Evolutionary conservation across 1,139 yeast genomes (phyloP).

Genomic region (Candida sojae): DNA sequence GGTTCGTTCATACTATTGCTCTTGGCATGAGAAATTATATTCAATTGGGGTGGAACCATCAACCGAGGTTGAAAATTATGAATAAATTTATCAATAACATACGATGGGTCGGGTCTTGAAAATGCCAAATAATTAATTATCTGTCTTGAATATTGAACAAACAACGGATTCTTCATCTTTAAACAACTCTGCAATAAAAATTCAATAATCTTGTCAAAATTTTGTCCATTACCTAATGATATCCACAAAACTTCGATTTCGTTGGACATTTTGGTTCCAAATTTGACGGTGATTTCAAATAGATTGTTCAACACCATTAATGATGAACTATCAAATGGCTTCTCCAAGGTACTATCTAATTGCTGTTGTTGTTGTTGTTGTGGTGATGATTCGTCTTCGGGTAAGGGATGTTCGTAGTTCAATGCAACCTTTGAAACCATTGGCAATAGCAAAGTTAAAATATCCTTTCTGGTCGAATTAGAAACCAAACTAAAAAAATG

Average conservation of each 20-base stretch:
- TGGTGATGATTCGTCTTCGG: slow-evolving; percentile 1
- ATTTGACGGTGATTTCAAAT: slow-evolving; percentile 81
- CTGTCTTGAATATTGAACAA: slow-evolving; percentile 80
- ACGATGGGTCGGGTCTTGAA: slow-evolving; percentile 57
- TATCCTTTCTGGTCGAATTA: slow-evolving; percentile 62
- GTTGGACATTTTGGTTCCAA: slow-evolving; percentile 70
- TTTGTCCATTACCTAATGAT: slow-evolving; percentile 73
- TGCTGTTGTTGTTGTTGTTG: background rate
- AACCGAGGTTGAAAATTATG: slow-evolving; percentile 75
- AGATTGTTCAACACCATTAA: slow-evolving; percentile 80
- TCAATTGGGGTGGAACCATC: slow-evolving; percentile 74
- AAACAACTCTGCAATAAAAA: slow-evolving; percentile 71
- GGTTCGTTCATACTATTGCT: slow-evolving; percentile 7
- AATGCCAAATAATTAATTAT: slow-evolving; percentile 73
- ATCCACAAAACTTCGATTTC: slow-evolving; percentile 96
- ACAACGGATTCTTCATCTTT: slow-evolving; percentile 67
- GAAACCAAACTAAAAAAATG: slow-evolving; percentile 67
- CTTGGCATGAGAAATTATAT: background rate
- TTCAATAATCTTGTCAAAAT: slow-evolving; percentile 71
- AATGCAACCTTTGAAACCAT: slow-evolving; percentile 86
- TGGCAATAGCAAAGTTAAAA: slow-evolving; percentile 78
- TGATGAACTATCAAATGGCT: slow-evolving; percentile 32
- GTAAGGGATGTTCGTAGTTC: slow-evolving; percentile 26
- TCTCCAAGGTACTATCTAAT: background rate
- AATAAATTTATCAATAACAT: slow-evolving; percentile 64